Conservation (phyloP, 2,329 filamentous ascomycete species). For the Tricladium varicosporioides region DNA sequence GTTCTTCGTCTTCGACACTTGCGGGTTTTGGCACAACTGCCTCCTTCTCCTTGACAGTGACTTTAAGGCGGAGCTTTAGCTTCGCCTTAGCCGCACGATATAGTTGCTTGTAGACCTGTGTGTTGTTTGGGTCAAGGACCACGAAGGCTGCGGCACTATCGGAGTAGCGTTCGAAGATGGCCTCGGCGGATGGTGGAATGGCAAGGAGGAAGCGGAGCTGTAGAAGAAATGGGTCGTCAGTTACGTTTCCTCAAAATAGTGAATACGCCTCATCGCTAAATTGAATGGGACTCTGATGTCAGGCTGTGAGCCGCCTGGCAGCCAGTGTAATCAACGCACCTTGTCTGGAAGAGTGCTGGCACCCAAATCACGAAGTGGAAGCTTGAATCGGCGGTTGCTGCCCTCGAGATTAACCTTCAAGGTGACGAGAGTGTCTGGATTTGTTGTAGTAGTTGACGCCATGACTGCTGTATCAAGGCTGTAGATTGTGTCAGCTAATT, state of each 20-base stretch:
- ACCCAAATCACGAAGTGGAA: conserved; percentile 81
- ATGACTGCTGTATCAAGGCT: conserved; percentile 29
- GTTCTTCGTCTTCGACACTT: conserved; percentile 49
- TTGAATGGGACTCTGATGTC: conserved; percentile 1
- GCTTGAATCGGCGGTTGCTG: conserved; percentile 77
- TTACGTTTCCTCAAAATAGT: conserved; percentile 22
- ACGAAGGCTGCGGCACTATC: conserved; percentile 85
- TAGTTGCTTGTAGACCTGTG: conserved; percentile 90
- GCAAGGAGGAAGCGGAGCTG: conserved; percentile 70
- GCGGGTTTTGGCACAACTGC: conserved; percentile 36
- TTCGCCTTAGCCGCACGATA: conserved; percentile 97
- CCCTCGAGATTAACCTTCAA: conserved; percentile 83
- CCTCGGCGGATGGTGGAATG: conserved; percentile 59
- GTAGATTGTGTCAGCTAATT: conserved; percentile 23
- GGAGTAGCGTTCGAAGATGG: conserved; percentile 87
- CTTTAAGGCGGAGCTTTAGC: conserved; percentile 89
- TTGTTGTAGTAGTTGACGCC: conserved; percentile 31
- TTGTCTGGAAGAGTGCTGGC: conserved; percentile 73
- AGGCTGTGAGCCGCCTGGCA: conserved; percentile 19
- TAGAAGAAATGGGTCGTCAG: conserved; percentile 15
- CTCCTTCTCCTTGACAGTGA: conserved; percentile 48
- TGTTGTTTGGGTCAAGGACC: conserved; percentile 72
- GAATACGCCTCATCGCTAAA: background rate
- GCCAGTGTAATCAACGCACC: conserved; percentile 53
- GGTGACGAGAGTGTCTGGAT: conserved; percentile 72